Percentiles rank a stretch among this genome's conserved stretches.
These are phyloP conservation scores for Leccinellum rugosiceps DNA, from an alignment of 768 basidiomycete genomes.

Conservation along the genomic window DNA sequence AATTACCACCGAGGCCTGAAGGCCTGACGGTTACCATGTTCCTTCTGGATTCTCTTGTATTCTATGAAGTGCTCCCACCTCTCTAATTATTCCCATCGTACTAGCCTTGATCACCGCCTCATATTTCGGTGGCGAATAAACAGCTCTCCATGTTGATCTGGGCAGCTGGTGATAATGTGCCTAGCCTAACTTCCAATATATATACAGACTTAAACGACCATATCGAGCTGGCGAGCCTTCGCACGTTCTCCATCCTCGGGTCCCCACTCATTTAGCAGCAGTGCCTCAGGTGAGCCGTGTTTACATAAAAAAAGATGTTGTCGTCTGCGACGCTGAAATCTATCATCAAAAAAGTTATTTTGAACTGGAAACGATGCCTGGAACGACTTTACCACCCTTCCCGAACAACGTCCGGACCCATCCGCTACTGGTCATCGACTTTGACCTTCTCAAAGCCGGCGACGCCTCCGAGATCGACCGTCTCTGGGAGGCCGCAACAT, in stretches of 20 bases:
- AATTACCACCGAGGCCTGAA: neutral
- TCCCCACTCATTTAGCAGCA: neutral
- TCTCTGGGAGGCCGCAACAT: constrained; percentile 46
- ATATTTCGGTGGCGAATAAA: neutral
- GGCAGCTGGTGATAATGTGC: neutral
- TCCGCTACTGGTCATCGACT: constrained; percentile 47
- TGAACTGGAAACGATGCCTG: constrained; percentile 28
- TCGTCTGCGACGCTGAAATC: neutral
- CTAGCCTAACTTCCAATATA: neutral
- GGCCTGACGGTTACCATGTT: neutral
- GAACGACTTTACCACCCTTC: constrained; percentile 37
- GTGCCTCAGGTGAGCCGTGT: neutral
- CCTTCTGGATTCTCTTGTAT: neutral
- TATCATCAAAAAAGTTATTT: neutral
- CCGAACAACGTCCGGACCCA: constrained; percentile 43
- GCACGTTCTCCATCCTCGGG: neutral
- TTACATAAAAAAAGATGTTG: neutral
- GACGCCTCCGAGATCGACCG: constrained; percentile 38
- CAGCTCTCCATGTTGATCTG: neutral
- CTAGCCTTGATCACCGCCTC: neutral
- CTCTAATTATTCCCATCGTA: neutral
- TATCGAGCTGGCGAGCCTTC: neutral
- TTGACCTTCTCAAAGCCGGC: constrained; percentile 32
- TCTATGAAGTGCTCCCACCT: neutral
- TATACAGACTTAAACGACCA: neutral